Conservation (phyloP, 768 basidiomycete species). For the Podaxis sp. region DNA sequence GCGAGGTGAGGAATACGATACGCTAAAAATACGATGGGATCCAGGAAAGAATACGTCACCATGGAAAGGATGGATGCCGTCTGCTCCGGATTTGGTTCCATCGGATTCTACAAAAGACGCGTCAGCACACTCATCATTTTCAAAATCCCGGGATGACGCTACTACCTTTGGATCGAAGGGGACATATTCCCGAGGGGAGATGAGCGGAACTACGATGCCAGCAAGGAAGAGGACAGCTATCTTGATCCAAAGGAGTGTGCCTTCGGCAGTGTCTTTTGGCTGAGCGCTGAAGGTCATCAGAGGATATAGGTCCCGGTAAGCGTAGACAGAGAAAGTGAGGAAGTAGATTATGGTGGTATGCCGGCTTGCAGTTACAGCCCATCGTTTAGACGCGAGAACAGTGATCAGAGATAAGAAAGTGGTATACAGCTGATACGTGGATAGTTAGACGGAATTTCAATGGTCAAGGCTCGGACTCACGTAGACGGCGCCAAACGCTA, state of each 20-base stretch:
- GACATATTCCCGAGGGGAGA: slow-evolving; percentile 16
- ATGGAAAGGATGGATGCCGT: slow-evolving; percentile 45
- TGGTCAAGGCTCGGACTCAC: slow-evolving; percentile 23
- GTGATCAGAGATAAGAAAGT: slow-evolving; percentile 38
- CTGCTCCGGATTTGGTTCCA: slow-evolving; percentile 47
- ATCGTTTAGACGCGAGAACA: slow-evolving; percentile 35
- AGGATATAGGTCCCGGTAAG: slow-evolving; percentile 20
- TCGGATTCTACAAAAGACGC: slow-evolving; percentile 28
- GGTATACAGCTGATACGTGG: neutral
- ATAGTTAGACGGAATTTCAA: slow-evolving; percentile 20
- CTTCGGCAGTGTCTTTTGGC: slow-evolving; percentile 16
- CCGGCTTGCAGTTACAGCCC: slow-evolving; percentile 34
- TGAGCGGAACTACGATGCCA: slow-evolving; percentile 13
- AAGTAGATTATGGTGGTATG: slow-evolving; percentile 33
- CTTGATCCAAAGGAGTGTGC: slow-evolving; percentile 19
- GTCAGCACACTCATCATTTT: neutral
- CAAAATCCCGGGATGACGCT: neutral
- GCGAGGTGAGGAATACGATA: slow-evolving; percentile 45
- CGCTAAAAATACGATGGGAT: slow-evolving; percentile 47
- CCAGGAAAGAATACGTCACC: slow-evolving; percentile 52
- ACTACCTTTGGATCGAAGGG: slow-evolving; percentile 18
- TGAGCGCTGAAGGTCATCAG: slow-evolving; percentile 12
- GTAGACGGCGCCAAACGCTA: slow-evolving; percentile 17
- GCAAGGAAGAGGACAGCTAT: slow-evolving; percentile 13
- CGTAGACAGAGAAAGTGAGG: slow-evolving; percentile 15